Evolutionary conservation across 2,329 filamentous ascomycete genomes (phyloP), one percentile per base, ranked within the genome.

Genomic region (Aureobasidium sp.): DNA sequence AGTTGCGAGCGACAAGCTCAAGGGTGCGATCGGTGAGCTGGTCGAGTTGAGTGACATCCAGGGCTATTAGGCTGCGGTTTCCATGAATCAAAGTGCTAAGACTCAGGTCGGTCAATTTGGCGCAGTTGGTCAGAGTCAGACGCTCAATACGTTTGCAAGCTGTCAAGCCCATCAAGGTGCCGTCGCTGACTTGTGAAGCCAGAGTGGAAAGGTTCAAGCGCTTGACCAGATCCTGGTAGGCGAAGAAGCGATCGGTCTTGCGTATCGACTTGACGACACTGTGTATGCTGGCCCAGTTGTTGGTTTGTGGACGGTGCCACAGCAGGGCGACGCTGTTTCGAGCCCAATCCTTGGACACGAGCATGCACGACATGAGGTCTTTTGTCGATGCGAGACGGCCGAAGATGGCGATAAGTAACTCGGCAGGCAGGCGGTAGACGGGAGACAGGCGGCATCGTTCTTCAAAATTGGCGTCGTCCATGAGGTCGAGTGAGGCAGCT

Each of bases 291-390:
- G 81, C 76, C 89, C 91, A 97, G 68, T 86, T 90, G 69, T 88
- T 91, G 77, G 94, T 97, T 32, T 90, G 86, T 1, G 94, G 94
- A 42, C 94, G 84, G 74, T 97, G 92, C 94, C 94, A 99, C 27
- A 99, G 81, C 66, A 96, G 82, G 65, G 94, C 93, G 67, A 97
- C 94, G 57, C 89, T 88, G 72, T 97, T 97, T 65, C 88, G 82
- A 32, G 94, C 89, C 94, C 94, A 99, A 65, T 88, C 85, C 75
- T 91, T 92, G 70, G 88, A 97, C n/a, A 96, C 92, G 66, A 94
- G 80, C 89, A 97, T 92, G 75, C 90, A 95, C 75, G 86, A 87
- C 67, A 91, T 83, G 67, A 97, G 82, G 70, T 99, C 93, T 48
- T 80, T 78, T 30, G 72, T 67, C 2, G 91, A 83, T 69, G 81